Evolutionary conservation across 257 asterid species (phyloP), one percentile per base, ranked within the genome.

Genomic region (Gardenia jasminoides): DNA sequence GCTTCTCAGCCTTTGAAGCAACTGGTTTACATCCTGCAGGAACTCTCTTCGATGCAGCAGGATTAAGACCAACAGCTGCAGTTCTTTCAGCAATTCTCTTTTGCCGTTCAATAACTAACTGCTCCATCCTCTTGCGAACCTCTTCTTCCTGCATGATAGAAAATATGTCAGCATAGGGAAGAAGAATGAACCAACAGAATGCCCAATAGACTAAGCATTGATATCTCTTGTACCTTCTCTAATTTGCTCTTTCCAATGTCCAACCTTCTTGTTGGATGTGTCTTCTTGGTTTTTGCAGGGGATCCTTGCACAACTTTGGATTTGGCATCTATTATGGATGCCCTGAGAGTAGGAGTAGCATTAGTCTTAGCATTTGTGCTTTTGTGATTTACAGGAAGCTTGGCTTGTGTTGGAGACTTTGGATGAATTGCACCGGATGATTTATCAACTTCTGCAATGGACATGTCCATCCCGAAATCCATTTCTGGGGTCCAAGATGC

Each of bases 21-120:
- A 86, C 85, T 2, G 89, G 79, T 86, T 79, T 92, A 75, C 81
- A 85, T 77, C 92, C 93, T 6, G 76, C 89, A 12, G 91, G 88
- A 24, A 70, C 75, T 41, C 86, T 91, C 86, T 81, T 87, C 39
- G 92, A 72, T 30, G 83, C 84, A 70, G 77, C 68, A 36, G 89
- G 74, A 73, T 83, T 66, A 72, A 54, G 68, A 70, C 85, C 84
- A 58, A 76, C 81, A 41, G 89, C 86, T n/a, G 94, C 94, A 70
- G 90, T 88, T 81, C 98, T 84, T 85, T 91, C 98, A 2, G 96
- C 94, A 10, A 93, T 93, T 81, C 98, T 86, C 82, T 83, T 91
- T 84, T 93, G 96, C 41, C 98, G 87, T 86, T 91, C 82, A 28
- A 90, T 46, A 73, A 43, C 66, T 59, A 85, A 58, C 78, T 90